A percentile compares a stretch with the other conserved stretches of the same genome.
phyloP scores from a whole-genome alignment of 345 rosid species.

The Noccaea bulbosa region DNA sequence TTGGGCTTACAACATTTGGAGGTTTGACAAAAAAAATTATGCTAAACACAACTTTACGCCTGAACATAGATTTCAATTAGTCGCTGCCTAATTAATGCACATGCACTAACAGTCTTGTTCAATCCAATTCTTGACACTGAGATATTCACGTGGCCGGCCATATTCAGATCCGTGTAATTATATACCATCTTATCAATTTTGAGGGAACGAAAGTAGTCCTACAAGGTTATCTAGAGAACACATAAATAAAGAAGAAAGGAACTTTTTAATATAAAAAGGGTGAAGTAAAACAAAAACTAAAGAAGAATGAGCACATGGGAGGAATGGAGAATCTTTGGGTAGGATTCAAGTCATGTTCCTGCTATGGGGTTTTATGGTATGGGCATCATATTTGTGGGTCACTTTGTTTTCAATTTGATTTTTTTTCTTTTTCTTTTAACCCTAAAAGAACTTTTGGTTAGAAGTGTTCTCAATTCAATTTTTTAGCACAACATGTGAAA shows the following conservation, averaged over 20 bases:
- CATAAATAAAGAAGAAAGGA: constrained; percentile 15
- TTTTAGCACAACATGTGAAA: constrained; percentile 31
- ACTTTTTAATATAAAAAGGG: constrained; percentile 12
- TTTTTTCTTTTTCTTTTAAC: neutral
- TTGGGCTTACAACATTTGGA: too few species aligned
- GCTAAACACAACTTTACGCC: neutral
- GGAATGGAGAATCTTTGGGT: constrained; percentile 39
- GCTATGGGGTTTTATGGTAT: constrained; percentile 34
- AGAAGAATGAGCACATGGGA: constrained; percentile 38
- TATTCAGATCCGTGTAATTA: neutral
- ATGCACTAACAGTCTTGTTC: constrained; percentile 13
- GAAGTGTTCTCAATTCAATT: constrained; percentile 6
- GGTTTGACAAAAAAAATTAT: too few species aligned
- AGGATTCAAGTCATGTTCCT: constrained; percentile 41
- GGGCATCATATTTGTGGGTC: constrained; percentile 35
- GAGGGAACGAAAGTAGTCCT: constrained; percentile 7
- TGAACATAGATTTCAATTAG: neutral
- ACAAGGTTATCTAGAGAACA: constrained; percentile 15
- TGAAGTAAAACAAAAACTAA: constrained; percentile 33
- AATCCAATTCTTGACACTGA: constrained; percentile 17
- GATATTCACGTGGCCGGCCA: constrained; percentile 32
- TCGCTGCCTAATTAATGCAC: constrained; percentile 20
- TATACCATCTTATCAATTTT: constrained; percentile 24
- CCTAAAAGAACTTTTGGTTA: neutral
- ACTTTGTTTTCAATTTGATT: constrained; percentile 6